Evolutionary conservation across 78 protist genomes (phyloP).

Genomic region (Dictyostelium intermedium): DNA sequence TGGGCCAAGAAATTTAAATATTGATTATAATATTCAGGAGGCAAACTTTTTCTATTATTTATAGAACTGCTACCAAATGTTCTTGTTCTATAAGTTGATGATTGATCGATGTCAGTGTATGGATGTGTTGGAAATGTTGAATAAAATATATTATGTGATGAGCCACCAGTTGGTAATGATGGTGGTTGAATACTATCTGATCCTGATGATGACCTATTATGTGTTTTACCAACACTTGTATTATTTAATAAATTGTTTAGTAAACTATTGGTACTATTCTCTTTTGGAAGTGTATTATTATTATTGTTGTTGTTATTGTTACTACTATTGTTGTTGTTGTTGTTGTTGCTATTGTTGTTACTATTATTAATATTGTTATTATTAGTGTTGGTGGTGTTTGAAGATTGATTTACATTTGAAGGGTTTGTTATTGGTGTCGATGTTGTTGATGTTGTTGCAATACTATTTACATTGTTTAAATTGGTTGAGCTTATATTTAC

Average conservation of each 20-base stretch:
- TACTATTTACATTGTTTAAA: neutral
- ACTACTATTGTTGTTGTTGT: neutral
- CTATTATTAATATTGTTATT: neutral
- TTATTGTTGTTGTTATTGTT: neutral
- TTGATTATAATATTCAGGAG: conserved; percentile 75
- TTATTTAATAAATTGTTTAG: neutral
- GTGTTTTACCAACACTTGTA: neutral
- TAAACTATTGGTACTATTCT: conserved; percentile 3
- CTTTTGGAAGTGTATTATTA: neutral
- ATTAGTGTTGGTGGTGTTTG: neutral
- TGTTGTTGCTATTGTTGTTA: neutral
- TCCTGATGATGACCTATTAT: conserved; percentile 5
- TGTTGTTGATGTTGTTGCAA: neutral
- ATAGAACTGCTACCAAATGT: neutral
- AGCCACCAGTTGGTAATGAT: neutral
- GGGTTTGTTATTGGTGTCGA: neutral
- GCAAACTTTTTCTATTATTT: conserved; percentile 34
- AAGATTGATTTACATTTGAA: neutral
- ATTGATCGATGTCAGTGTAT: neutral
- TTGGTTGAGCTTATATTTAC: neutral
- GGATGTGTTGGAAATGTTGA: conserved; percentile 31
- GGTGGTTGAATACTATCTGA: neutral
- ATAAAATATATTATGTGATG: neutral
- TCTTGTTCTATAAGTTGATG: conserved; percentile 56
- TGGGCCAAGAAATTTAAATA: conserved; percentile 35